Evolutionary conservation across 495 filamentous ascomycete species (phyloP).

Genomic region (Neurospora intermedia): DNA sequence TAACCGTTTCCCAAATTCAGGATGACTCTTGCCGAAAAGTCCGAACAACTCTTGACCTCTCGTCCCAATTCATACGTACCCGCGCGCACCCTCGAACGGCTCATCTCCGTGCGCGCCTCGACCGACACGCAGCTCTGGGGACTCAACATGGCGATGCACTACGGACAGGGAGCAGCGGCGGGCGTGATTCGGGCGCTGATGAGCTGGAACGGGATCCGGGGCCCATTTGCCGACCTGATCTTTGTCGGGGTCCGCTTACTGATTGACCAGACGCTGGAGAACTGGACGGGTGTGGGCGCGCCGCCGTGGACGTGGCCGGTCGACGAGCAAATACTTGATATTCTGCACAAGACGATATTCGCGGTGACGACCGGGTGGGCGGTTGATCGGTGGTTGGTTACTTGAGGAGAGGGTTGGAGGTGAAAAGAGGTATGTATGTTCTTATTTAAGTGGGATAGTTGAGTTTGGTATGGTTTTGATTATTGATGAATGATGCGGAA

Average conservation of each 20-base stretch:
- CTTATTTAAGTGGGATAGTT: too few species aligned
- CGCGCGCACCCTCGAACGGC: slow-evolving; percentile 3
- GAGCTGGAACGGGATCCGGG: slow-evolving; percentile 20
- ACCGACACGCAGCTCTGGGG: slow-evolving; percentile 1
- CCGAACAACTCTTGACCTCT: slow-evolving; percentile 5
- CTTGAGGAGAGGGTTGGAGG: background rate
- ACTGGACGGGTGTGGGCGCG: slow-evolving; percentile 16
- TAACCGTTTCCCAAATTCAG: background rate
- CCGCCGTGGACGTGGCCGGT: slow-evolving; percentile 22
- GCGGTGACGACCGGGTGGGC: slow-evolving; percentile 21
- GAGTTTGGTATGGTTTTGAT: too few species aligned
- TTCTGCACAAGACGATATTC: slow-evolving; percentile 23
- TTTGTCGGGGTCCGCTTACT: slow-evolving; percentile 18
- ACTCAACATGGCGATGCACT: slow-evolving; percentile 16
- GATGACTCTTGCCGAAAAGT: slow-evolving; percentile 7
- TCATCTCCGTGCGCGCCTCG: background rate
- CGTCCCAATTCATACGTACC: slow-evolving; percentile 10
- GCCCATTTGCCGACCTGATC: slow-evolving; percentile 24
- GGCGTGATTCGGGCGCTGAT: slow-evolving; percentile 13
- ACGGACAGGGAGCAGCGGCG: slow-evolving; percentile 13
- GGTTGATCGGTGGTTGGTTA: slow-evolving; percentile 13
- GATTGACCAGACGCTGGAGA: slow-evolving; percentile 26
- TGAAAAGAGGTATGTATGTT: too few species aligned
- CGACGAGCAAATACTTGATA: slow-evolving; percentile 21
- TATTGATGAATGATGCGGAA: too few species aligned